Evolutionary conservation across 345 rosid species (phyloP).

Genomic region (Sonneratia caseolaris): DNA sequence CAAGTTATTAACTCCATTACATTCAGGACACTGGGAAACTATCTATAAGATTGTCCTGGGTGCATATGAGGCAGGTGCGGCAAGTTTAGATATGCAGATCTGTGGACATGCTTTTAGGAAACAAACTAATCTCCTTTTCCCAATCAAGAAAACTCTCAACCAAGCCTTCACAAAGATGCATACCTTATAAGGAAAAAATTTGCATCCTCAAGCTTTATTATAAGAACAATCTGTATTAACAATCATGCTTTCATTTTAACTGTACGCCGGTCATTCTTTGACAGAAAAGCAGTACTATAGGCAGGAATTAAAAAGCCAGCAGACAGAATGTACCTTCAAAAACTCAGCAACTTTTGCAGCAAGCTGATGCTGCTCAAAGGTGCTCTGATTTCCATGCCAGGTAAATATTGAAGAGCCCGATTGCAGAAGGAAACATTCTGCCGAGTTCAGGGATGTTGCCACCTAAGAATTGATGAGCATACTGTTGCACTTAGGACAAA

Average conservation of each 20-base stretch:
- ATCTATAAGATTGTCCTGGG: not conserved
- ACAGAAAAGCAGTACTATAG: not conserved
- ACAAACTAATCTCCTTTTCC: not conserved
- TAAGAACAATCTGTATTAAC: not conserved
- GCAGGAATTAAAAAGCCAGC: not conserved
- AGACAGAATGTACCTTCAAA: conserved; percentile 51
- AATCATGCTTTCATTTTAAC: not conserved
- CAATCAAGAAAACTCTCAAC: not conserved
- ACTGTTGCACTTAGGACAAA: not conserved
- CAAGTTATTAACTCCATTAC: not conserved
- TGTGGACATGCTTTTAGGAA: not conserved
- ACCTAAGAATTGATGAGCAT: conserved; percentile 30
- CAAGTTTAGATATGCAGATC: not conserved
- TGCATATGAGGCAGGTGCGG: not conserved
- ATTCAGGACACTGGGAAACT: not conserved
- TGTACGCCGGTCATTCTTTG: not conserved
- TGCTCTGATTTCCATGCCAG: conserved; percentile 96
- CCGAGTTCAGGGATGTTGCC: conserved; percentile 75
- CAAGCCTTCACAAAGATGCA: not conserved
- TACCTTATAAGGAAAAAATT: not conserved
- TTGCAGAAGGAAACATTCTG: conserved; percentile 91
- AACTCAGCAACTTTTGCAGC: conserved; percentile 81
- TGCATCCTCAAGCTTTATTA: not conserved
- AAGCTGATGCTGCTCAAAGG: conserved; percentile 81
- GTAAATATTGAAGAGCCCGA: conserved; percentile 77